Conservation (phyloP, 1,139 yeast species). For the Hansenula sp. region DNA sequence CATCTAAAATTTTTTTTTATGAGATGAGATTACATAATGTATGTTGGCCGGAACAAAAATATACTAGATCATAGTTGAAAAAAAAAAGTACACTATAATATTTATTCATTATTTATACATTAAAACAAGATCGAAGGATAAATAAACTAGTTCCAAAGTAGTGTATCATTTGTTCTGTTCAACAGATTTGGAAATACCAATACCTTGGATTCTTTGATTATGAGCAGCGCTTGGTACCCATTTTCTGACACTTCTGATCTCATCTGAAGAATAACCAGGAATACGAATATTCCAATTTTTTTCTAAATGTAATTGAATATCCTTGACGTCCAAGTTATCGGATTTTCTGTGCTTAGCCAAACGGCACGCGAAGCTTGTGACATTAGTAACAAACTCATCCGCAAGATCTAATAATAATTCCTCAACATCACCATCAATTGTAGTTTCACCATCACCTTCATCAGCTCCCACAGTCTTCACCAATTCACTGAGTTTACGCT, state of each 20-base stretch:
- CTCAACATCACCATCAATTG: conserved; percentile 95
- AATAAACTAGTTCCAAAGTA: not conserved
- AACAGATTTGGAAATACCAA: conserved; percentile 29
- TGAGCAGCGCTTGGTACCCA: conserved; percentile 74
- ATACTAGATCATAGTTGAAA: not conserved
- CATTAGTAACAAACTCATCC: conserved; percentile 89
- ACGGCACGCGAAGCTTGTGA: conserved; percentile 89
- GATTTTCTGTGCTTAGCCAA: conserved; percentile 91
- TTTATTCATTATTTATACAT: not conserved
- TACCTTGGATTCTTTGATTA: conserved; percentile 64
- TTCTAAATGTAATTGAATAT: conserved; percentile 87
- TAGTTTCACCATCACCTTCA: conserved; percentile 84
- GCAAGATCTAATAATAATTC: conserved; percentile 87
- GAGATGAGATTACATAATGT: conserved; percentile 9
- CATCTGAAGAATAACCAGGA: conserved; percentile 92
- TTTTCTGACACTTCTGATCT: conserved; percentile 77
- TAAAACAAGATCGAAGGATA: not conserved
- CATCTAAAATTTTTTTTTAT: conserved; percentile 3
- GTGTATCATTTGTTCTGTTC: conserved; percentile 21
- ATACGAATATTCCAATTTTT: conserved; percentile 93
- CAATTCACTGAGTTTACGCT: conserved; percentile 81
- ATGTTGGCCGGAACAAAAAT: not conserved
- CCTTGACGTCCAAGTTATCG: conserved; percentile 84
- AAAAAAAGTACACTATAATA: not conserved
- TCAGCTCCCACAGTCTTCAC: conserved; percentile 79